Conservation (phyloP, 2,329 filamentous ascomycete genomes). For the Colletotrichum godetiae region DNA sequence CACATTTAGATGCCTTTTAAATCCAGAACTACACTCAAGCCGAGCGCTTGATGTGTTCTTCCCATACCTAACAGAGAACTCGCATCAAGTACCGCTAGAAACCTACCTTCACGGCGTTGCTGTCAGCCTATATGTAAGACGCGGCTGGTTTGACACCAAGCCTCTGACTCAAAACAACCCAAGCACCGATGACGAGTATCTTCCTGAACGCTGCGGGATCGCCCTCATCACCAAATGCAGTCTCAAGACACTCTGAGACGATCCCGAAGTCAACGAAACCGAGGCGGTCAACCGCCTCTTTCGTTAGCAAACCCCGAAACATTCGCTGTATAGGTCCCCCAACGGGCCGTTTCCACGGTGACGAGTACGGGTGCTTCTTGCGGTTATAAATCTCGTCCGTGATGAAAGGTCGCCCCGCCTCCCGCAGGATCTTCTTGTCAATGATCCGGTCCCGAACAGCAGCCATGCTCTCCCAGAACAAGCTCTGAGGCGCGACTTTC, state of each 20-base stretch:
- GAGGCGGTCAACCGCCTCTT: not conserved
- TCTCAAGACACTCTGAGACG: not conserved
- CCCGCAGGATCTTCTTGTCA: constrained; percentile 63
- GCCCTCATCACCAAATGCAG: not conserved
- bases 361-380: not conserved
- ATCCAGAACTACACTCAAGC: too few species aligned
- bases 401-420: constrained; percentile 42
- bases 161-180: not conserved
- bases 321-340: not conserved
- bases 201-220: not conserved
- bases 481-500: not conserved
- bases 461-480: constrained; percentile 10
- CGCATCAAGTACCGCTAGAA: too few species aligned
- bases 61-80: too few species aligned
- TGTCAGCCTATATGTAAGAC: too few species aligned
- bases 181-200: not conserved
- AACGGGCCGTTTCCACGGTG: not conserved
- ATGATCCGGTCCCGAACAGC: constrained; percentile 39
- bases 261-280: not conserved
- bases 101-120: too few species aligned
- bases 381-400: not conserved
- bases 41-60: too few species aligned
- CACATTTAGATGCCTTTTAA: too few species aligned
- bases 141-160: not conserved
- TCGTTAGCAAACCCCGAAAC: not conserved